Evolutionary conservation across 345 rosid genomes (phyloP).

Genomic region (Ailanthus altissimus): DNA sequence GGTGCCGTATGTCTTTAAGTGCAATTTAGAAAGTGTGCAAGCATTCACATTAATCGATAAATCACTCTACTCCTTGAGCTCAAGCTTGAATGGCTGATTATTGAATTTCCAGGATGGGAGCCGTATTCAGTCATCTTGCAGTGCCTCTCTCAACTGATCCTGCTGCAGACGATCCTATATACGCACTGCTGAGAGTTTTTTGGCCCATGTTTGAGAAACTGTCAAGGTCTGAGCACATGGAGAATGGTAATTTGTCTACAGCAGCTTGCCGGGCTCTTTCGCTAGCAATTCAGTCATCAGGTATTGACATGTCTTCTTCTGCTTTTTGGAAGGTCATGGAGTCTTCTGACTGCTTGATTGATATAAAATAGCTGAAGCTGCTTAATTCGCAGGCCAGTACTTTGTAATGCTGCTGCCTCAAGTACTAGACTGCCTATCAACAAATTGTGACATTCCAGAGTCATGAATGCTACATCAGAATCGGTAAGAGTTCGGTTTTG

Average conservation of each 20-base stretch:
- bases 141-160: conserved; percentile 46
- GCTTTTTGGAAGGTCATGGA: conserved; percentile 18
- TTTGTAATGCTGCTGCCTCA: conserved; percentile 69
- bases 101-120: conserved; percentile 68
- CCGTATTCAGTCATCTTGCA: conserved; percentile 77
- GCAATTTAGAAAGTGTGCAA: conserved; percentile 15
- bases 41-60: background rate
- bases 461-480: conserved; percentile 86
- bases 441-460: conserved; percentile 73
- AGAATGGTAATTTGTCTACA: conserved; percentile 68
- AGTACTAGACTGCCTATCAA: conserved; percentile 80
- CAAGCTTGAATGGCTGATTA: conserved; percentile 1
- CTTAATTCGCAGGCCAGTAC: conserved; percentile 73
- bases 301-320: conserved; percentile 37
- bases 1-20: conserved; percentile 3
- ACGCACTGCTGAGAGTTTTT: conserved; percentile 62
- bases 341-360: conserved; percentile 18
- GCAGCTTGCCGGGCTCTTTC: conserved; percentile 96
- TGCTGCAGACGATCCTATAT: conserved; percentile 65
- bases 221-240: conserved; percentile 79
- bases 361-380: conserved; percentile 24
- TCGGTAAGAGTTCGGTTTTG: conserved; percentile 50
- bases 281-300: conserved; percentile 88
- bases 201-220: conserved; percentile 95
- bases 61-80: background rate